A percentile compares a stretch with the other conserved stretches of the same genome.
Conservation (phyloP, 768 basidiomycete genomes). For the Lenzites betulinus region DNA sequence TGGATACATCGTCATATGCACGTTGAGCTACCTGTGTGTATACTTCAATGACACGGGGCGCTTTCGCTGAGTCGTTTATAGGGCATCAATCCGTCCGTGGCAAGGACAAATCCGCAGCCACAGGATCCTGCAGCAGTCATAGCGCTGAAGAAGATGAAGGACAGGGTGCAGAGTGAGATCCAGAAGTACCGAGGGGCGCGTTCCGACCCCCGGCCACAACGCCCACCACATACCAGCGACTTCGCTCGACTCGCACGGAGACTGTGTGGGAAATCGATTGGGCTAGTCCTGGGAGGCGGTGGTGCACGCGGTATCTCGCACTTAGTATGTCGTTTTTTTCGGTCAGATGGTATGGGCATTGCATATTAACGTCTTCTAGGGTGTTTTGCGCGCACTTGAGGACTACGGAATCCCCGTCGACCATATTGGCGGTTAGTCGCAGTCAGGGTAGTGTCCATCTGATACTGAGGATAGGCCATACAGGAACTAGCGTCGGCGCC, state of each 20-base stretch:
- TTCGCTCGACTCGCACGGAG: slow-evolving; percentile 90
- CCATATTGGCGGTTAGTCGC: slow-evolving; percentile 71
- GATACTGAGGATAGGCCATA: neutral
- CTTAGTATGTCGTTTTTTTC: slow-evolving; percentile 43
- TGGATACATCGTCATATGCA: slow-evolving; percentile 98
- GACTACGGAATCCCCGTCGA: slow-evolving; percentile 94
- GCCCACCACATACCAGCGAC: slow-evolving; percentile 84
- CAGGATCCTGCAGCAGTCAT: slow-evolving; percentile 88
- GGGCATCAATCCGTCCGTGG: slow-evolving; percentile 69
- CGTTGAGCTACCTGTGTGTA: slow-evolving; percentile 79
- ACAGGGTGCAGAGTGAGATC: slow-evolving; percentile 87
- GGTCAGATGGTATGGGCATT: slow-evolving; percentile 33
- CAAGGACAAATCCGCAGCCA: slow-evolving; percentile 54
- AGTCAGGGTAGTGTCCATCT: neutral
- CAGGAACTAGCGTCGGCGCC: slow-evolving; percentile 87
- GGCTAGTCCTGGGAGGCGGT: slow-evolving; percentile 95
- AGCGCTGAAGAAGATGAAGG: slow-evolving; percentile 90
- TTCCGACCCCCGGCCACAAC: slow-evolving; percentile 65
- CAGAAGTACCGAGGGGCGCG: slow-evolving; percentile 79
- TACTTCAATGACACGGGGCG: neutral
- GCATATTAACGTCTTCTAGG: slow-evolving; percentile 49
- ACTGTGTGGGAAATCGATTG: slow-evolving; percentile 91
- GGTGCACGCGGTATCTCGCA: slow-evolving; percentile 90
- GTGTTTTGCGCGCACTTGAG: slow-evolving; percentile 89
- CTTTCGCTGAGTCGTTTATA: slow-evolving; percentile 28